Base-by-base conservation (phyloP, 2,329 filamentous ascomycete genomes). In the Ophiostoma novo-ulmi region DNA sequence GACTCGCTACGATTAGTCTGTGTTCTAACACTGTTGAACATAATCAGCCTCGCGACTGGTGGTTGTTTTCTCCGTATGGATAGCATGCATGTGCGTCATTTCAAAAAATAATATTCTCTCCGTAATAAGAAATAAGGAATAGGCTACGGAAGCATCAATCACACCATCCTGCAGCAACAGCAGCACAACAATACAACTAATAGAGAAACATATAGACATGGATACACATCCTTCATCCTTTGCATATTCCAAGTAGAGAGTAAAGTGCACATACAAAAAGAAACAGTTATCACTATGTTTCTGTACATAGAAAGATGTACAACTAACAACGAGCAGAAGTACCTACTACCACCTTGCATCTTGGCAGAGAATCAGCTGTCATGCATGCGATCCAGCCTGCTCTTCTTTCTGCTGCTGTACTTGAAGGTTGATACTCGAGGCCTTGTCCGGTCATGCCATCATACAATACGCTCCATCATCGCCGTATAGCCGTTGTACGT, bases 151-250 rank as follows among this genome's bases (percentile, higher is more conserved):
- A 31, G 41, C 17, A 48, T 20, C n/a, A n/a, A n/a, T 48, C 17
- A 48, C 44, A 48, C 44, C 44, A 48, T 48, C 2, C 44, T 48
- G 5, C 44, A 48, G 44, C 44, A 48, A 7, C 44, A n/a, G 5
- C 44, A 48, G 44, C 44, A 48, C 17, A 48, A 48, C 7, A 48
- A 17, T 48, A n/a, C 44, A 1, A 8, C 52, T 6, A 26, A 58
- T 13, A 22, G 22, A 58, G n/a, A 11, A 14, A 31, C n/a, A 11
- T 20, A 13, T 31, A 3, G 22, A 58, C 52, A 26, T 22, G 52
- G 52, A 58, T 58, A 13, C 8, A 31, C n/a, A 58, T 58, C 52
- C 52, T 58, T 58, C 52, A 26, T 58, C 52, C 22, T 58, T 58
- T 58, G 52, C 13, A 26, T 14, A 58, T 5, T 17, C 11, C 11